Percentiles rank a stretch among this genome's conserved stretches.
phyloP scores from a whole-genome alignment of 148 eudicot species.

The Polygonum aviculare region DNA sequence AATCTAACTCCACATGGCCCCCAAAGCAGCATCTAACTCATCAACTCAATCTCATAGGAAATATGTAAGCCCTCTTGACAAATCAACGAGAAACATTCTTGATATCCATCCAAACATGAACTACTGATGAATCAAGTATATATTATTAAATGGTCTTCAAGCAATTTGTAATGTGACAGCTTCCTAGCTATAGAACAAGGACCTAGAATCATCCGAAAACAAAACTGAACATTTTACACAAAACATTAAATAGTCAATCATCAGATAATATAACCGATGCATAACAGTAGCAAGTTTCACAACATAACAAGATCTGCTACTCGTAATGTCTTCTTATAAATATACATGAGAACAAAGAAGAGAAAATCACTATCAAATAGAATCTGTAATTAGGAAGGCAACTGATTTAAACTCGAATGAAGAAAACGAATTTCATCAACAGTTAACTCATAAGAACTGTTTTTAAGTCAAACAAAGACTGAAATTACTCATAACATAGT shows the following conservation, averaged over 20 bases:
- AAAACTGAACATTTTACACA: neutral
- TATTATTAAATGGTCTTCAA: neutral
- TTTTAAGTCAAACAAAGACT: too few relatives aligned
- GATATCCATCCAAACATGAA: neutral
- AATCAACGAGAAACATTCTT: neutral
- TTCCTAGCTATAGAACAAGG: neutral
- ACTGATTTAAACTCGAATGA: too few relatives aligned
- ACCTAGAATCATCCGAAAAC: neutral
- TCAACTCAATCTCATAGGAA: neutral
- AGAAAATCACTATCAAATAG: too few relatives aligned
- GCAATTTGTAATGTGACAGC: neutral
- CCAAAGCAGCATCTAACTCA: neutral
- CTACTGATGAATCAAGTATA: neutral
- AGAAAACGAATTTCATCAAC: too few relatives aligned
- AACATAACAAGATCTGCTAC: too few relatives aligned
- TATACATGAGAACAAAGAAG: too few relatives aligned
- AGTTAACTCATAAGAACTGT: too few relatives aligned
- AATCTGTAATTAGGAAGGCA: too few relatives aligned
- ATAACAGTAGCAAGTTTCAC: too few relatives aligned
- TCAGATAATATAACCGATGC: too few relatives aligned
- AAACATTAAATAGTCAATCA: neutral
- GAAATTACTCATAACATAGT: neutral
- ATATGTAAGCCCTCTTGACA: neutral
- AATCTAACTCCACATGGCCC: slow-evolving; percentile 7
- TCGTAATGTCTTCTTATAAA: too few relatives aligned